Evolutionary conservation across 2,329 filamentous ascomycete genomes (phyloP).

Genomic region (Pseudogymnoascus sp.): DNA sequence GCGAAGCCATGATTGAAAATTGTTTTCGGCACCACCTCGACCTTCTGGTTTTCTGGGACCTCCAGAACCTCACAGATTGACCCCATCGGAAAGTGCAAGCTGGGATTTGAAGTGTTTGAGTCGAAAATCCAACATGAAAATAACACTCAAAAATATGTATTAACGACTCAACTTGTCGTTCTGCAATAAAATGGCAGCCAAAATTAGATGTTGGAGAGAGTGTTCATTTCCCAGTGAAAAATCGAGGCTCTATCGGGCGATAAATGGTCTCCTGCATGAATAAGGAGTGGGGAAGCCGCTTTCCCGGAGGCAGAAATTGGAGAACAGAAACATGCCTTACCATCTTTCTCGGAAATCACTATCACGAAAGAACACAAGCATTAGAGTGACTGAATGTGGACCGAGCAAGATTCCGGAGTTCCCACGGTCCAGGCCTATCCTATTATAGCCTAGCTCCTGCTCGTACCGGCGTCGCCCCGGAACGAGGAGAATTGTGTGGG

Average conservation of each 20-base stretch:
- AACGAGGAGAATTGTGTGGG: neutral
- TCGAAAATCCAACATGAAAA: neutral
- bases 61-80: conserved; percentile 1
- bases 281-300: neutral
- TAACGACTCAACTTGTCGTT: neutral
- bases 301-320: neutral
- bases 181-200: neutral
- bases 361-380: neutral
- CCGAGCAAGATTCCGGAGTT: neutral
- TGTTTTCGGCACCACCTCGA: conserved; percentile 14
- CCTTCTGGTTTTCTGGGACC: conserved; percentile 18
- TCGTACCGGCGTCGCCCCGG: neutral
- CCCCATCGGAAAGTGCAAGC: neutral
- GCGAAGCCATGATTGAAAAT: conserved; percentile 15
- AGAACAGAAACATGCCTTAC: neutral
- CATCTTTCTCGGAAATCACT: neutral
- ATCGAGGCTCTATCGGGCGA: neutral
- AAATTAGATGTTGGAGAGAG: neutral
- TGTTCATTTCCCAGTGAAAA: neutral
- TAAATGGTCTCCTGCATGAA: neutral
- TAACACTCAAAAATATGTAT: neutral
- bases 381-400: neutral
- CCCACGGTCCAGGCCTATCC: neutral
- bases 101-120: neutral
- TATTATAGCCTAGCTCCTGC: neutral